phyloP scores from a whole-genome alignment of 257 asterid genomes.

The Solanum sitiens region DNA sequence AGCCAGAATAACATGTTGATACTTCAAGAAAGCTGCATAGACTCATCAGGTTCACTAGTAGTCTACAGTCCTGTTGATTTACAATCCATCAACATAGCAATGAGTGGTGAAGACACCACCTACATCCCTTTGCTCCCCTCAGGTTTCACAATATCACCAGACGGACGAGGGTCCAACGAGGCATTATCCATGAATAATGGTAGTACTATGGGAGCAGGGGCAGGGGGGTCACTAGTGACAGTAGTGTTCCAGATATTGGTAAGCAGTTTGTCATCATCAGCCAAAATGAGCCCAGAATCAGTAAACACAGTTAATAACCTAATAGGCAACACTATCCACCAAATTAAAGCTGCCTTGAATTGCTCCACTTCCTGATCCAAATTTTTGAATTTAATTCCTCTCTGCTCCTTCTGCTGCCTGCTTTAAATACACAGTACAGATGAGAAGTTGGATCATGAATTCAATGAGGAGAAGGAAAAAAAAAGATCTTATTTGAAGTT shows the following conservation, averaged over 20 bases:
- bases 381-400: conserved; percentile 17
- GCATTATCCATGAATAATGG: conserved; percentile 16
- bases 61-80: conserved; percentile 81
- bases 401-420: neutral
- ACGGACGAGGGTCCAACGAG: conserved; percentile 28
- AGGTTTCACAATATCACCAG: conserved; percentile 71
- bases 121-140: conserved; percentile 74
- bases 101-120: conserved; percentile 87
- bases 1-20: conserved; percentile 85
- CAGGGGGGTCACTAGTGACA: conserved; percentile 66
- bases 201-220: neutral
- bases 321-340: conserved; percentile 65
- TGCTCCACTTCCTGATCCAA: conserved; percentile 19
- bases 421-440: neutral
- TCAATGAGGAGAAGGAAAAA: neutral
- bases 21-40: conserved; percentile 91
- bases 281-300: conserved; percentile 76
- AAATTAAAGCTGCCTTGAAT: conserved; percentile 81
- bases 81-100: conserved; percentile 64
- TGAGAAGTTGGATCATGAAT: neutral
- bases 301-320: conserved; percentile 78
- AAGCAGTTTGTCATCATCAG: conserved; percentile 52
- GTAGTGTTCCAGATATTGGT: conserved; percentile 76
- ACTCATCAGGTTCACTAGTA: conserved; percentile 68
- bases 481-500: conserved; percentile 13